Percentiles rank a stretch among this genome's conserved stretches.
Conservation (phyloP, 129 eudicot genomes). For the Chrysanthemum lavandulifolium region DNA sequence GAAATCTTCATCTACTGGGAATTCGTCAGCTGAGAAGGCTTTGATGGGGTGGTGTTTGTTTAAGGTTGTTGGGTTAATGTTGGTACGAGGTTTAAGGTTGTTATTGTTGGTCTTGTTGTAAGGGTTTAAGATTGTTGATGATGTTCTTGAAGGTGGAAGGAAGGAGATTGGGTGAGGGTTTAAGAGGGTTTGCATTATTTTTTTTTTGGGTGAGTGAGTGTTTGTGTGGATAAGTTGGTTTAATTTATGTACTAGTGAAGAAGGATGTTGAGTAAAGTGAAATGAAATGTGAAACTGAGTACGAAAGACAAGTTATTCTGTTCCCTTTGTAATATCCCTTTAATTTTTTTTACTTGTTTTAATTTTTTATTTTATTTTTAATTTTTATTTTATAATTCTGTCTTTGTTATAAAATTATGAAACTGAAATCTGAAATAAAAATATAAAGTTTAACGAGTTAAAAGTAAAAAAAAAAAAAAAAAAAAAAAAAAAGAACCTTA, state of each 20-base stretch:
- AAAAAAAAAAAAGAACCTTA: too few relatives aligned
- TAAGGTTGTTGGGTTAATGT: neutral
- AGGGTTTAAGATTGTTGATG: slow-evolving; percentile 1
- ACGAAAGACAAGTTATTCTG: too few relatives aligned
- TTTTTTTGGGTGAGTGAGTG: slow-evolving; percentile 18
- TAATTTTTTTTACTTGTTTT: too few relatives aligned
- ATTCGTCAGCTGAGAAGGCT: slow-evolving; percentile 68
- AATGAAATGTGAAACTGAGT: neutral
- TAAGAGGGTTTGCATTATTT: slow-evolving; percentile 68
- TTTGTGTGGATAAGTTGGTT: slow-evolving; percentile 38
- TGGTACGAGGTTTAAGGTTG: slow-evolving; percentile 3
- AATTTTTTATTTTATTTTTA: too few relatives aligned
- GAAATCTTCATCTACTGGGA: slow-evolving; percentile 83
- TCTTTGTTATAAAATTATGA: too few relatives aligned
- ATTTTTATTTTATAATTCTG: too few relatives aligned
- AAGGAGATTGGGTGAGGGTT: slow-evolving; percentile 51
- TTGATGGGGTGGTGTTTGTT: slow-evolving; percentile 24
- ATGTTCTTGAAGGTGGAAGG: slow-evolving; percentile 49
- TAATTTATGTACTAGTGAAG: slow-evolving; percentile 6
- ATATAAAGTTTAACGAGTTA: too few relatives aligned
- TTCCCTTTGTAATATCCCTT: too few relatives aligned
- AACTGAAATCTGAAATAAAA: too few relatives aligned
- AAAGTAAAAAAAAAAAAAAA: too few relatives aligned
- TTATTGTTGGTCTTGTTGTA: neutral
- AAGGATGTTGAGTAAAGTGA: slow-evolving; percentile 5